Base-by-base conservation (phyloP, 208 protist species). In the Tritrichomonas musculus region DNA sequence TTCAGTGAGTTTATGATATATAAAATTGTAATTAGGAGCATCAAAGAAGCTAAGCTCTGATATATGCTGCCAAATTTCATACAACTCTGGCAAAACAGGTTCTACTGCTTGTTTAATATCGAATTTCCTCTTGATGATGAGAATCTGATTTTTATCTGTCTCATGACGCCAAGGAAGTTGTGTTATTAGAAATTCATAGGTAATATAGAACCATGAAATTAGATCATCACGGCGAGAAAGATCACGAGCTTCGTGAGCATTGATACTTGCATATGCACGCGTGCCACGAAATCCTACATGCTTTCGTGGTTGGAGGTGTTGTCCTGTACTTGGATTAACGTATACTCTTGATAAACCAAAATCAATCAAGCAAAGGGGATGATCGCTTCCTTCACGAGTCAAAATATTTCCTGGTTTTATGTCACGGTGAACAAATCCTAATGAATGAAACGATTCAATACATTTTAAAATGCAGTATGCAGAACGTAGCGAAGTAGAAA, bases 371-470 rank as follows among this genome's bases (percentile, higher is more conserved):
- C 69, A 77, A 47, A 77, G 36, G 9, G 69, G 69, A 44, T 77
- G 69, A 47, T 77, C 69, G 14, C 22, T 77, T 8, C 69, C 69
- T 77, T 77, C 69, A 13, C 69, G 17, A 47, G 69, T 77, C 36
- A 77, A 36, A 20, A 77, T 77, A 77, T 77, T 77, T 47, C 69
- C 69, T 39, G 69, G 69, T 47, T 77, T 77, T 20, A 77, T 77
- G n/a, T 77, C 69, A 77, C 69, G 69, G n/a, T 77, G 69, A 77
- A 77, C 36, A 77, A 77, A 36, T 27, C 69, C 69, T 9, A 77
- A 77, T 4, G 47, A 4, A 47, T 77, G 69, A 1, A 77, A 47
- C 11, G 69, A 77, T 77, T 77, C 69, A 11, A 77, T 77, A 36
- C 69, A 77, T 47, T 77, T 77, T 8, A 77, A 20, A 20, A 77